These are phyloP conservation scores for Phytophthora crassamura DNA, from an alignment of 352 stramenopile species.

Conservation along the genomic window DNA sequence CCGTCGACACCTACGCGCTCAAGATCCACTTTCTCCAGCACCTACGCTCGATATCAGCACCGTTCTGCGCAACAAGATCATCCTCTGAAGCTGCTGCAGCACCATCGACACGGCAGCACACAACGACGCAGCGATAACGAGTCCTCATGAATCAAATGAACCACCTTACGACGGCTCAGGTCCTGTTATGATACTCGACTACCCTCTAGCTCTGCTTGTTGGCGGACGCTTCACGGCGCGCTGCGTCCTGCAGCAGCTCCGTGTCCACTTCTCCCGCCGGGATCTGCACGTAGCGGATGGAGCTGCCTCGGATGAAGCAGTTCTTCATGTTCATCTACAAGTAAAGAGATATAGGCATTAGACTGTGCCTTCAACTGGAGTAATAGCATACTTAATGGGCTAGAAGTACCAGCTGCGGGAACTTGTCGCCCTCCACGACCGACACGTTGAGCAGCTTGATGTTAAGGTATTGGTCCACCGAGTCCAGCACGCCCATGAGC, in stretches of 20 bases:
- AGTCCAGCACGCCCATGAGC: conserved; percentile 96
- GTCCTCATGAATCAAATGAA: conserved; percentile 24
- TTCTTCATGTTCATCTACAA: conserved; percentile 95
- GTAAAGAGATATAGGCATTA: too few relatives aligned
- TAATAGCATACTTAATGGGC: too few relatives aligned
- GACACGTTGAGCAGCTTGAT: conserved; percentile 97
- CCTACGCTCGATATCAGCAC: background rate
- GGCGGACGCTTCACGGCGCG: conserved; percentile 70
- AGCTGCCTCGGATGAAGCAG: conserved; percentile 98
- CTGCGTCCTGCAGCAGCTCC: conserved; percentile 92
- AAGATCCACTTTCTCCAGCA: background rate
- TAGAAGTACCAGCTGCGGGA: conserved; percentile 93
- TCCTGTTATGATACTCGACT: conserved; percentile 28
- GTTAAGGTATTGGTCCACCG: conserved; percentile 99
- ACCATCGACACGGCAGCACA: background rate
- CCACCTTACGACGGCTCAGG: conserved; percentile 4
- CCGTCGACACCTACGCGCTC: background rate
- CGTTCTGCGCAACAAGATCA: conserved; percentile 18
- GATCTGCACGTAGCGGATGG: conserved; percentile 99
- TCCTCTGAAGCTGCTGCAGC: conserved; percentile 8
- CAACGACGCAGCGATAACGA: background rate
- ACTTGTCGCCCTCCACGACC: conserved; percentile 96
- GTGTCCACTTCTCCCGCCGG: conserved; percentile 96
- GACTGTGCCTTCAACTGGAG: too few relatives aligned
- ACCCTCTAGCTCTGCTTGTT: conserved; percentile 69